Evolutionary conservation across 2,329 filamentous ascomycete genomes (phyloP), one percentile per base, ranked within the genome.

Genomic region (Aspergillus fumigatus): DNA sequence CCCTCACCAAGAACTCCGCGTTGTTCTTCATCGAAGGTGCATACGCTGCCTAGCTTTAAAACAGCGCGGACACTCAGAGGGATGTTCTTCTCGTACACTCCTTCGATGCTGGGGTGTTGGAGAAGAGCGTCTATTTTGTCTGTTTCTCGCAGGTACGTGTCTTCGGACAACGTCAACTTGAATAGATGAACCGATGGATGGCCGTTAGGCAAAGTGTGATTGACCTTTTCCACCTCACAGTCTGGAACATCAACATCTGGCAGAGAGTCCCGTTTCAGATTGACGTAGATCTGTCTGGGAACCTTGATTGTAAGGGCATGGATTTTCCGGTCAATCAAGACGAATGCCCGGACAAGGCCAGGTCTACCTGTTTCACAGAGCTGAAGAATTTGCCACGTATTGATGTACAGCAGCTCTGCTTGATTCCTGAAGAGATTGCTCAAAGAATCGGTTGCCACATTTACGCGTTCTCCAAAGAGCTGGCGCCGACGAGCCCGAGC

Each of bases 161-260:
- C 88, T 72, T 99, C 94, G 0, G 90, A 82, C 74, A 99, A 90
- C 0, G 88, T 92, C 40, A 99, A 81, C 76, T 92, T 95, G 82
- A 97, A 97, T 4, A 99, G 81, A 77, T 99, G 91, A 3, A 90
- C 88, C 0, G 93, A 97, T 3, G 90, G 87, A 73, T 97, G 94
- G 0, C 94, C 94, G 66, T 99, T 99, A 0, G 94, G 94, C 7
- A 99, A 79, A 3, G 90, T 96, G 73, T 96, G 89, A 67, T 88
- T 94, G 65, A 97, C 91, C 69, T 97, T 96, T 71, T 99, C 91
- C 0, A 94, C 93, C 41, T 88, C 84, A 68, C 93, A 97, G 1
- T 88, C 91, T 8, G 88, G 84, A 40, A 99, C 86, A 21, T 92
- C 89, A 40, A 97, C 89, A 67, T 96, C 88, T 0, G 94, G 95